Conservation (phyloP, 163 green algal genomes). For the Chloromonas sp. region DNA sequence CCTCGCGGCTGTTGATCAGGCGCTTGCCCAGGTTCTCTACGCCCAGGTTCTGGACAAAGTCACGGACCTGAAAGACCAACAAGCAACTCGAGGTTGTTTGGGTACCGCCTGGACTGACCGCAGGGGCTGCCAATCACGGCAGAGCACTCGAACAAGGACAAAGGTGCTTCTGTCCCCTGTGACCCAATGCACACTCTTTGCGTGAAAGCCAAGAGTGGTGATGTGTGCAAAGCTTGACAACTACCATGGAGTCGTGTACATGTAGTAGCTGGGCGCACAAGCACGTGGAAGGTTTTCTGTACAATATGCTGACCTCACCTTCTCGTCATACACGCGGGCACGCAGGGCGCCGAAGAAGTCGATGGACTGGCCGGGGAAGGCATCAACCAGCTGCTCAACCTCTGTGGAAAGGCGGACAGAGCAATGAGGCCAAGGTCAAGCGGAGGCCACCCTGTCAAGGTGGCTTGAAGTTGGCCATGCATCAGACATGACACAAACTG, state of each 20-base stretch:
- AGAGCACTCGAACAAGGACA: neutral
- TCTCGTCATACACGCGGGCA: conserved; percentile 91
- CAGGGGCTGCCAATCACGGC: neutral
- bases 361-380: conserved; percentile 98
- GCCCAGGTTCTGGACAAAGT: conserved; percentile 73
- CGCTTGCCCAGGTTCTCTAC: conserved; percentile 86
- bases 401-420: conserved; percentile 22
- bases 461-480: no score
- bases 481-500: no score
- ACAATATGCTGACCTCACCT: neutral
- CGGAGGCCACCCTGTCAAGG: no score
- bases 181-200: no score
- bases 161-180: neutral
- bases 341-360: conserved; percentile 91
- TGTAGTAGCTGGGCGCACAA: no score
- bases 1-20: conserved; percentile 86
- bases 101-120: neutral
- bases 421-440: no score
- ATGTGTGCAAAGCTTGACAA: no score
- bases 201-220: no score
- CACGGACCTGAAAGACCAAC: neutral
- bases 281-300: no score
- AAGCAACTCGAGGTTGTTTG: neutral
- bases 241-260: no score
- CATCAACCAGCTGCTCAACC: conserved; percentile 86